Evolutionary conservation across 208 protist genomes (phyloP).

Genomic region (Crithidia mellificae): DNA sequence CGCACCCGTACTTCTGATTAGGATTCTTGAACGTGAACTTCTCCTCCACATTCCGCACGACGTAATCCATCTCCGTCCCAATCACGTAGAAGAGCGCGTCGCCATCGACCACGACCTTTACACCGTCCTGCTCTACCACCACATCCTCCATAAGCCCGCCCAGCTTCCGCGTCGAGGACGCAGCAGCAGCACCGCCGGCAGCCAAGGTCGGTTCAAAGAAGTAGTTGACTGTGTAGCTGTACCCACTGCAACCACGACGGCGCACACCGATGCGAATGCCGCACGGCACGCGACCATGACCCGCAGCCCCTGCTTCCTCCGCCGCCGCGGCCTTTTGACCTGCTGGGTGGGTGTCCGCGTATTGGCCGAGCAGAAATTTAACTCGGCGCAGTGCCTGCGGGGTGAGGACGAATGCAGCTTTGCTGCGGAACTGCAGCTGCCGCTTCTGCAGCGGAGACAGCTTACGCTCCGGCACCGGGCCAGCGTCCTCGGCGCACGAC

Average conservation of each 20-base stretch:
- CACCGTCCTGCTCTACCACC: constrained; percentile 90
- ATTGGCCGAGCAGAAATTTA: constrained; percentile 72
- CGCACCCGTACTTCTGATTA: constrained; percentile 95
- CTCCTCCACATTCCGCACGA: constrained; percentile 91
- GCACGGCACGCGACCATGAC: constrained; percentile 7
- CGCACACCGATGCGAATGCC: constrained; percentile 95
- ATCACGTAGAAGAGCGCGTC: constrained; percentile 97
- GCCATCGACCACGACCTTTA: constrained; percentile 93
- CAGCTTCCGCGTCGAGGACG: not conserved
- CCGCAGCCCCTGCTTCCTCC: not conserved
- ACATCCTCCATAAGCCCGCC: constrained; percentile 46
- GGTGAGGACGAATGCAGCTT: constrained; percentile 82
- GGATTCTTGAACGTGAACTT: constrained; percentile 98
- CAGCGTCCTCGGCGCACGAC: constrained; percentile 76
- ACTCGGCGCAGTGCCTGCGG: constrained; percentile 82
- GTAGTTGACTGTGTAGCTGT: constrained; percentile 97
- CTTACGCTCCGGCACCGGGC: constrained; percentile 55
- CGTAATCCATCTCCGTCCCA: constrained; percentile 97
- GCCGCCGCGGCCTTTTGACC: not conserved
- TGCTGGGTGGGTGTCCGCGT: constrained; percentile 2
- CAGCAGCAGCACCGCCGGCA: not conserved
- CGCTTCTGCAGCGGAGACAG: constrained; percentile 83
- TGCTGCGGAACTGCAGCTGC: constrained; percentile 77
- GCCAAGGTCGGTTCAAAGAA: constrained; percentile 38
- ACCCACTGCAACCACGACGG: constrained; percentile 94